Base-by-base conservation (phyloP, 192 early-diverging fungal genomes). In the Podila horticola region DNA sequence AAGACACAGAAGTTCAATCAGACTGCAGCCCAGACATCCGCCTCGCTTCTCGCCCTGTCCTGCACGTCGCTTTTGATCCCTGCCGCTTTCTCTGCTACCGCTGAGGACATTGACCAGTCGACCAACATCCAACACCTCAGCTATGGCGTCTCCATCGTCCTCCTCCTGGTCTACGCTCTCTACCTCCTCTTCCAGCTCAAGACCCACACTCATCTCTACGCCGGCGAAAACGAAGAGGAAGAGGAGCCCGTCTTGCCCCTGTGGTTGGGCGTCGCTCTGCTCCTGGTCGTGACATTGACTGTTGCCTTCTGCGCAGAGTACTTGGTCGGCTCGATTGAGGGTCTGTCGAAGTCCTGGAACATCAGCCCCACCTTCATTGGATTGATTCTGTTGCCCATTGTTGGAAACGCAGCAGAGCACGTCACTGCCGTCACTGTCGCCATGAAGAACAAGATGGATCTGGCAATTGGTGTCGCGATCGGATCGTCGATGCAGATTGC, bases 401-500 rank as follows among this genome's bases (percentile, higher is more conserved):
- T 97, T 26, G 96, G 96, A 38, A 97, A 97, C 67, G 95, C 94
- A 5, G 94, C 95, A 20, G 92, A 94, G 85, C 95, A 97, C 75
- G 89, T 95, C 31, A 95, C 93, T 0, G 95, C 95, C 26, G 86
- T 95, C 26, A 90, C 89, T 1, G 91, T 90, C 15, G 93, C 96
- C 3, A 89, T 94, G 62, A 91, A 92, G 74, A 91, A 96, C 87
- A 97, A 97, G 85, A 97, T 96, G 96, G 94, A 98, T 73, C 75
- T 98, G 50, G 92, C 94, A 0, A 88, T 98, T 64, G 90, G 93
- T 60, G 93, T 97, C 24, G 96, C 96, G 28, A 85, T 97, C 8
- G 97, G 96, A 20, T 94, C 92, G 7, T 93, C 92, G 49, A 91
- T 96, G 86, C 97, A 99, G 83, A 97, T 99, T 59, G 92, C 94